Conservation (phyloP, 495 filamentous ascomycete species). For the Xylaria curta region DNA sequence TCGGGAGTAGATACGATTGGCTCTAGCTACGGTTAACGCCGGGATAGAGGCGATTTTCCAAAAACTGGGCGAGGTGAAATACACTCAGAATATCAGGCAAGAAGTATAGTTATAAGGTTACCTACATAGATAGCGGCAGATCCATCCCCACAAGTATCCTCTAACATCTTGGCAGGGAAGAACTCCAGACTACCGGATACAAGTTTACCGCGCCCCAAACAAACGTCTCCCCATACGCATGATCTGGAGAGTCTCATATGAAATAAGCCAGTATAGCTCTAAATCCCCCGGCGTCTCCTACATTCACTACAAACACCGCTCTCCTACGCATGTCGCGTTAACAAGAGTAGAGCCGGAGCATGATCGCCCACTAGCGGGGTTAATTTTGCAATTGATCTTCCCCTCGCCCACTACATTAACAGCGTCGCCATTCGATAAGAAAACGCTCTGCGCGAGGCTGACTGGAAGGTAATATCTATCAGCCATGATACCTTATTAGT, state of each 20-base stretch:
- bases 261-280: background rate
- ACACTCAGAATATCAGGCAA: too few species aligned
- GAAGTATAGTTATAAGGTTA: too few species aligned
- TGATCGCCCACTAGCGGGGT: background rate
- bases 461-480: background rate
- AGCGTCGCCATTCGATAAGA: background rate
- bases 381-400: background rate
- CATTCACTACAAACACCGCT: background rate
- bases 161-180: background rate
- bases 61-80: too few species aligned
- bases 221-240: background rate
- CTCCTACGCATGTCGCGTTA: background rate
- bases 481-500: background rate
- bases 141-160: background rate
- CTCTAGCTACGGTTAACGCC: too few species aligned
- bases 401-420: background rate
- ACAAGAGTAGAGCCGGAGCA: background rate
- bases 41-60: too few species aligned
- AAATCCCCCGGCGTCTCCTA: background rate
- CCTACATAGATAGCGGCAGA: background rate
- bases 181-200: background rate
- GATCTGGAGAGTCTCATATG: background rate
- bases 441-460: background rate
- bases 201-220: background rate
- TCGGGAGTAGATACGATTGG: too few species aligned